Percentiles rank a stretch among this genome's conserved stretches.
Conservation (phyloP, 2,329 filamentous ascomycete species). For the Epichloe glyceriae region DNA sequence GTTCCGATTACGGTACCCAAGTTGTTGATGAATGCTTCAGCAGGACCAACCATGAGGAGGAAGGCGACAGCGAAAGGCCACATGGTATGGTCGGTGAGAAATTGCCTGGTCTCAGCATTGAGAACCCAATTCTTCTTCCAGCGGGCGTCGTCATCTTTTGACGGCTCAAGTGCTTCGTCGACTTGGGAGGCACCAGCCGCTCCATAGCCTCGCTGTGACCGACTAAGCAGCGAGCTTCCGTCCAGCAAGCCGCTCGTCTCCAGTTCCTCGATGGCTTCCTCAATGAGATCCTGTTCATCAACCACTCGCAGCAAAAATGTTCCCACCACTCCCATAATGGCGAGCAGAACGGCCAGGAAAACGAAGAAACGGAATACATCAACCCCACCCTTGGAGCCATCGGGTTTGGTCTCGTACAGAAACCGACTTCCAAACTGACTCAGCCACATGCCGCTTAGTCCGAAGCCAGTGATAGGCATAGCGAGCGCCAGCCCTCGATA, state of each 20-base stretch:
- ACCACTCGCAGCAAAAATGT: slow-evolving; percentile 64
- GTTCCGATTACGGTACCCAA: slow-evolving; percentile 87
- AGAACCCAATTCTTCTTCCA: slow-evolving; percentile 81
- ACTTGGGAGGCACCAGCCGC: slow-evolving; percentile 37
- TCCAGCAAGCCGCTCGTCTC: slow-evolving; percentile 75
- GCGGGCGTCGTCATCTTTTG: slow-evolving; percentile 34
- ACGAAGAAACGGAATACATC: slow-evolving; percentile 79
- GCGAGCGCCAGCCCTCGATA: slow-evolving; percentile 83
- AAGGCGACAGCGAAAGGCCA: slow-evolving; percentile 88
- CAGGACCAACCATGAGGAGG: slow-evolving; percentile 83
- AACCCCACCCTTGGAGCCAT: slow-evolving; percentile 51
- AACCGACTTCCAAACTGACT: slow-evolving; percentile 74
- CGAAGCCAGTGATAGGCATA: slow-evolving; percentile 82
- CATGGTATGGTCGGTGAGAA: slow-evolving; percentile 83
- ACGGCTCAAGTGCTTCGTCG: slow-evolving; percentile 24
- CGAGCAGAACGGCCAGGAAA: slow-evolving; percentile 63
- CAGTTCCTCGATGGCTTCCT: slow-evolving; percentile 80
- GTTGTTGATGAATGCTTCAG: slow-evolving; percentile 98
- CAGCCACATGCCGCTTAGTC: slow-evolving; percentile 89
- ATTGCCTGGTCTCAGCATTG: slow-evolving; percentile 78
- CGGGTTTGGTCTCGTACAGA: slow-evolving; percentile 54
- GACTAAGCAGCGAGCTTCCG: slow-evolving; percentile 58
- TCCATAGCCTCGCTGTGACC: slow-evolving; percentile 46
- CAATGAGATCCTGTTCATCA: slow-evolving; percentile 76
- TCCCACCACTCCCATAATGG: slow-evolving; percentile 59